Evolutionary conservation across 2,329 filamentous ascomycete genomes (phyloP).

Genomic region (Paracamarosporium sp.): DNA sequence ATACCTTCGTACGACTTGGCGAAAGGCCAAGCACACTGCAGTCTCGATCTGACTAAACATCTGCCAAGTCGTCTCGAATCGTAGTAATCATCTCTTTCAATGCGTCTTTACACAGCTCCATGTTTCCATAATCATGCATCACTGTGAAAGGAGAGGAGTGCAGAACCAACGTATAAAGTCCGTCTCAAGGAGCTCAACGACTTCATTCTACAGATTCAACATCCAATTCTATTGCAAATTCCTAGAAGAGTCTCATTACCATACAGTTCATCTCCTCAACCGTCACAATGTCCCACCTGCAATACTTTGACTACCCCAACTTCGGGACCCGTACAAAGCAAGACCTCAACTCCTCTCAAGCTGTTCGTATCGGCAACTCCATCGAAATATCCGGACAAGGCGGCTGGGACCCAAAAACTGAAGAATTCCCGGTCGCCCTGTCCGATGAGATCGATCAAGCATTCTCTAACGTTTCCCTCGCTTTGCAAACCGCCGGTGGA

Average conservation of each 20-base stretch:
- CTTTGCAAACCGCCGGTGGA: constrained; percentile 58
- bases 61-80: background rate
- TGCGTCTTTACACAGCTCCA: background rate
- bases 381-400: constrained; percentile 38
- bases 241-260: background rate
- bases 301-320: constrained; percentile 32
- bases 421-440: constrained; percentile 25
- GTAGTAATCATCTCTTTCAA: background rate
- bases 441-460: constrained; percentile 43
- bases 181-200: no score
- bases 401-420: constrained; percentile 32
- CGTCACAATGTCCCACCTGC: constrained; percentile 26
- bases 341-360: constrained; percentile 30
- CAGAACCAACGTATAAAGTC: no score
- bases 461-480: constrained; percentile 62
- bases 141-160: background rate
- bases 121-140: background rate
- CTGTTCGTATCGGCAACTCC: constrained; percentile 30
- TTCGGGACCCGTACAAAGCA: constrained; percentile 30
- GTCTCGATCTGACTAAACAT: background rate
- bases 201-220: background rate
- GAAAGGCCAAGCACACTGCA: background rate
- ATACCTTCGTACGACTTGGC: background rate
- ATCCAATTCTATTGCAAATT: background rate
- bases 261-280: background rate